phyloP scores from a whole-genome alignment of 192 early-diverging fungal genomes.

The Gryganskiella cystojenkinii region DNA sequence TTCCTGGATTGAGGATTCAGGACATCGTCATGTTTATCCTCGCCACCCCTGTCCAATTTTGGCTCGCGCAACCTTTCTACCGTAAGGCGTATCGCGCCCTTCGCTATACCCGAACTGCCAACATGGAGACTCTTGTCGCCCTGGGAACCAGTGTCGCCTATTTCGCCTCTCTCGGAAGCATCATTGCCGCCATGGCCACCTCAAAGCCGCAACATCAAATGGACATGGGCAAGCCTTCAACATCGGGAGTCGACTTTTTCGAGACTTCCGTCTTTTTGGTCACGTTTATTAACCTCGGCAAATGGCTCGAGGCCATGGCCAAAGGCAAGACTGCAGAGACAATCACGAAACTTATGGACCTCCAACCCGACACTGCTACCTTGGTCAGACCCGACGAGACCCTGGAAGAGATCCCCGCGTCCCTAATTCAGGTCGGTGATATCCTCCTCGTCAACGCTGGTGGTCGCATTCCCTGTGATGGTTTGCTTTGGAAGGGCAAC shows the following conservation, averaged over 20 bases:
- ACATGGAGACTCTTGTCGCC: conserved; percentile 86
- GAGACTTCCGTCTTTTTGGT: conserved; percentile 82
- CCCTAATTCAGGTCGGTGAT: conserved; percentile 71
- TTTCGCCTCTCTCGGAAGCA: conserved; percentile 66
- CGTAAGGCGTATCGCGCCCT: conserved; percentile 70
- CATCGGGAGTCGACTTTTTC: conserved; percentile 68
- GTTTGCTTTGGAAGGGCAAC: conserved; percentile 59
- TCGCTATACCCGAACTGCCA: conserved; percentile 67
- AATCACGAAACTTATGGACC: conserved; percentile 77
- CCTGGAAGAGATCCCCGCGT: conserved; percentile 37
- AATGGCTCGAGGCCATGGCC: conserved; percentile 82
- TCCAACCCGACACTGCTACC: conserved; percentile 77
- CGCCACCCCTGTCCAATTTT: conserved; percentile 79
- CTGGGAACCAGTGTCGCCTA: conserved; percentile 82
- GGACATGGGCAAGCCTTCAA: conserved; percentile 10
- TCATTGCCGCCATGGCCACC: conserved; percentile 56
- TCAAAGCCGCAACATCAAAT: conserved; percentile 30
- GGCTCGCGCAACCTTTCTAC: conserved; percentile 77
- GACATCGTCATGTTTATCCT: conserved; percentile 68
- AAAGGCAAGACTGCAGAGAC: conserved; percentile 84
- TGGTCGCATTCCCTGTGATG: conserved; percentile 80
- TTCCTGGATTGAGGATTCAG: conserved; percentile 63
- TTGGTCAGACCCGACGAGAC: conserved; percentile 61
- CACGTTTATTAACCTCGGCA: conserved; percentile 85
- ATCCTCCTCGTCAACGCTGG: conserved; percentile 77